These are phyloP conservation scores for Neohortaea acidophila DNA, from an alignment of 495 filamentous ascomycete species.

Conservation along the genomic window DNA sequence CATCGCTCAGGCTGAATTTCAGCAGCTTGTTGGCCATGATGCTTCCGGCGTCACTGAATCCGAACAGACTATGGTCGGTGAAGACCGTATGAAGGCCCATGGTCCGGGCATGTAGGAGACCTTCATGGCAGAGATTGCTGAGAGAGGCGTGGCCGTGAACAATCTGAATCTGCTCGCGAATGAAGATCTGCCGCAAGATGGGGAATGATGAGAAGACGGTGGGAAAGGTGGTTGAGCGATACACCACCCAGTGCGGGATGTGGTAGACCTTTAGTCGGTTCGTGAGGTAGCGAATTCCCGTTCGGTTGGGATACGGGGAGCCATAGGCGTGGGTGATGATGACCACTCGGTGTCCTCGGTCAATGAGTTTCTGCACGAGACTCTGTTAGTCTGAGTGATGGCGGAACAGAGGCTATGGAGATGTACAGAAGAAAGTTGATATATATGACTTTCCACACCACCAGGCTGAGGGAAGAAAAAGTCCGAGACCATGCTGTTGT, in stretches of 20 bases:
- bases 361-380: conserved; percentile 61
- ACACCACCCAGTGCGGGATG: conserved; percentile 88
- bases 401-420: neutral
- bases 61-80: conserved; percentile 95
- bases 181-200: conserved; percentile 84
- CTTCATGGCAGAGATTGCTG: conserved; percentile 85
- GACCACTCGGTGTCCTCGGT: conserved; percentile 94
- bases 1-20: conserved; percentile 90
- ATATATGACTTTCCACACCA: conserved; percentile 96
- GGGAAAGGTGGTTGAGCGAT: conserved; percentile 86
- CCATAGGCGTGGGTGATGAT: conserved; percentile 96
- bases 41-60: conserved; percentile 90
- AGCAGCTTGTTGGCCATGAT: conserved; percentile 93
- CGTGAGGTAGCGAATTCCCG: conserved; percentile 89
- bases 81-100: conserved; percentile 95
- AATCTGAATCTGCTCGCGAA: conserved; percentile 88
- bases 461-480: conserved; percentile 97
- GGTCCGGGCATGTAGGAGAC: conserved; percentile 84
- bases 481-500: conserved; percentile 78
- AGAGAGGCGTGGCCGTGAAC: conserved; percentile 91
- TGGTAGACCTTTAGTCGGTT: conserved; percentile 98
- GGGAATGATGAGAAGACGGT: conserved; percentile 98
- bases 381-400: neutral
- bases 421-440: conserved; percentile 62
- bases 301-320: conserved; percentile 41